Base-by-base conservation (phyloP, 1,284 basidiomycete genomes). In the Rhodotorula sp. region DNA sequence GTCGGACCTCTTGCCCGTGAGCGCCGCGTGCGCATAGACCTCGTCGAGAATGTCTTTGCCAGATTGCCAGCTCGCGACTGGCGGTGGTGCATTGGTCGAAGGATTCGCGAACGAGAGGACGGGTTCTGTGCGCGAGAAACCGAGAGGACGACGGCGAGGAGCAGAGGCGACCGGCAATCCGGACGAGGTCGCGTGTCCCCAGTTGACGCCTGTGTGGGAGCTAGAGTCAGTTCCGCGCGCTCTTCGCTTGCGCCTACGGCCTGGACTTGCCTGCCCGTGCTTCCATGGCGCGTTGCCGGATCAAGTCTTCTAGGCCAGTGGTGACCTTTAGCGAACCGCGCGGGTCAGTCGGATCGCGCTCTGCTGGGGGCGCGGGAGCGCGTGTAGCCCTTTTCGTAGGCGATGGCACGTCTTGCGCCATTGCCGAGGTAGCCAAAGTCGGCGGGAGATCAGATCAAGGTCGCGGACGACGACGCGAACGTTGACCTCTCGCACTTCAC, bases 101-200 rank as follows among this genome's bases (percentile, higher is more conserved):
- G n/a, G n/a, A 23, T 23, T 18, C n/a, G 64, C 57, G 69, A 74
- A 74, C 23, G 23, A 48, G 60, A 71, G 66, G 60, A 45, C 23
- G 50, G 70, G 70, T 15, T 66, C 63, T n/a, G 73, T 70, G 6
- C 48, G 50, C 21, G 73, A 60, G 28, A 28, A 18, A 15, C 60
- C 66, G 62, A 75, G 68, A 1, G 67, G 68, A n/a, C 73, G 67
- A 31, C 70, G 70, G n/a, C 57, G 28, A n/a, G 60, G 49, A 23
- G 26, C 19, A 49, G 28, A 28, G 28, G 50, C 28, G 19, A 19
- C 5, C 43, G n/a, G n/a, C 47, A 6, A 6, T 58, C 52, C 14
- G 68, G 26, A 23, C 62, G 3, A 6, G 56, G 62, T 54, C 23
- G 43, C 26, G n/a, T 47, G 52, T 21, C 62, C 62, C 12, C 21